Evolutionary conservation across 2,329 filamentous ascomycete species (phyloP).

Genomic region (Pyrenophora tritici-repentis): DNA sequence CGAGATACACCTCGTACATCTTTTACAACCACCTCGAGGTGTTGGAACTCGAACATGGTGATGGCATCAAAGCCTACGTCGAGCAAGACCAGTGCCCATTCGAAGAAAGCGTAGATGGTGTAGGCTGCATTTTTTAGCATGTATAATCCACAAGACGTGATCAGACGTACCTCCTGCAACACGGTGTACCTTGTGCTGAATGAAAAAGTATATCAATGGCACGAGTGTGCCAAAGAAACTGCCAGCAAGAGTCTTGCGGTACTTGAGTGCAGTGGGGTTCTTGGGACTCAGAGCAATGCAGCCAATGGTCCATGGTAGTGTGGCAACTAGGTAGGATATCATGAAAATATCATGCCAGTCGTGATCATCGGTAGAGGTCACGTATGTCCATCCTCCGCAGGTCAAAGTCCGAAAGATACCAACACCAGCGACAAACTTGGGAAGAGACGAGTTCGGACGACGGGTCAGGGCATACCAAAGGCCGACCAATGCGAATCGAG

Average conservation of each 20-base stretch:
- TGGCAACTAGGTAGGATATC: slow-evolving; percentile 96
- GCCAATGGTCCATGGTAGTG: slow-evolving; percentile 91
- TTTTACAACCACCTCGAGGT: slow-evolving; percentile 84
- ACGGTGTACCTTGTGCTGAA: slow-evolving; percentile 96
- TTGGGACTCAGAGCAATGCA: slow-evolving; percentile 86
- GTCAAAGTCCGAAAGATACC: slow-evolving; percentile 89
- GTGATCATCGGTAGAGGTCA: slow-evolving; percentile 97
- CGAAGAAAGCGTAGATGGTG: slow-evolving; percentile 96
- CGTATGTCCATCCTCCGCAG: slow-evolving; percentile 97
- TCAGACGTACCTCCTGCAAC: slow-evolving; percentile 79
- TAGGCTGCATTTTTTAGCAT: slow-evolving; percentile 68
- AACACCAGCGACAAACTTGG: slow-evolving; percentile 78
- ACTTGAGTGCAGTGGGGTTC: slow-evolving; percentile 81
- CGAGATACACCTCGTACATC: slow-evolving; percentile 89
- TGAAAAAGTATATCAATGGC: slow-evolving; percentile 93
- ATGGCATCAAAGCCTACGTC: slow-evolving; percentile 97
- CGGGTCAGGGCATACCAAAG: slow-evolving; percentile 91
- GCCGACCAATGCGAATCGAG: slow-evolving; percentile 86
- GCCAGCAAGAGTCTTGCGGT: slow-evolving; percentile 81
- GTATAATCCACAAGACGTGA: not conserved
- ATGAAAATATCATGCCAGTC: slow-evolving; percentile 99
- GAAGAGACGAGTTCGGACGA: slow-evolving; percentile 72
- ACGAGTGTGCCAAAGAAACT: slow-evolving; percentile 90
- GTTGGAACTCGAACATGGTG: slow-evolving; percentile 87
- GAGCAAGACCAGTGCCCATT: slow-evolving; percentile 93